phyloP scores from a whole-genome alignment of 306 rosid species.

The Adenanthera pavonina region DNA sequence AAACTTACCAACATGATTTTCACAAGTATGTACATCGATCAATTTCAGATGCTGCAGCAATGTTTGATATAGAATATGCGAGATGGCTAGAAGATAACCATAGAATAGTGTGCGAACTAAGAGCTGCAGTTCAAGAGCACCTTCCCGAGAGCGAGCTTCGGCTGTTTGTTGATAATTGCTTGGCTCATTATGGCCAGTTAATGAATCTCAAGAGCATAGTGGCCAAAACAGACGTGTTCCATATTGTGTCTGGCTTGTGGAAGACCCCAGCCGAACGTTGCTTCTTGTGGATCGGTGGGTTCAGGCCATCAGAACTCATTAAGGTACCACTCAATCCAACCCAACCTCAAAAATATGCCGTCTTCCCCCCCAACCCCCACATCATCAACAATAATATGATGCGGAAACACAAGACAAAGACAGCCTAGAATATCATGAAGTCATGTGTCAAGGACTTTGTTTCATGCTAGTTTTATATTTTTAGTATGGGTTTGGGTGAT shows the following conservation, averaged over 20 bases:
- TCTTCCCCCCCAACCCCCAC: neutral
- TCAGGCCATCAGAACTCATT: conserved; percentile 88
- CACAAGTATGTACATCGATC: neutral
- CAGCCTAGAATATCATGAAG: conserved; percentile 9
- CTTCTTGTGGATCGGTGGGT: conserved; percentile 97
- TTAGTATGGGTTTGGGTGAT: neutral
- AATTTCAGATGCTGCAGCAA: conserved; percentile 69
- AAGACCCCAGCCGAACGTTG: conserved; percentile 93
- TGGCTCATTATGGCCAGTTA: conserved; percentile 76
- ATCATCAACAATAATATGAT: conserved; percentile 17
- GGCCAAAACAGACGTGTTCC: conserved; percentile 80
- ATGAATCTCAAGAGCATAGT: conserved; percentile 72
- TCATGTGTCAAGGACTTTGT: neutral
- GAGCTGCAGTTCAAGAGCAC: conserved; percentile 90
- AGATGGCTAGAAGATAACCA: conserved; percentile 93
- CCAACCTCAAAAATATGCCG: conserved; percentile 1
- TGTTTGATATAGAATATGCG: conserved; percentile 82
- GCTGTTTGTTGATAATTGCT: conserved; percentile 68
- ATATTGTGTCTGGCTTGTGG: conserved; percentile 92
- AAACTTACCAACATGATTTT: neutral
- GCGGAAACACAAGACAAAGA: conserved; percentile 34
- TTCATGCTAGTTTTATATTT: neutral
- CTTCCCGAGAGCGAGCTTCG: conserved; percentile 79
- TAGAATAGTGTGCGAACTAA: conserved; percentile 73
- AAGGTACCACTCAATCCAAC: conserved; percentile 58